phyloP scores from a whole-genome alignment of 495 filamentous ascomycete species.

The Articulospora tetracladia region DNA sequence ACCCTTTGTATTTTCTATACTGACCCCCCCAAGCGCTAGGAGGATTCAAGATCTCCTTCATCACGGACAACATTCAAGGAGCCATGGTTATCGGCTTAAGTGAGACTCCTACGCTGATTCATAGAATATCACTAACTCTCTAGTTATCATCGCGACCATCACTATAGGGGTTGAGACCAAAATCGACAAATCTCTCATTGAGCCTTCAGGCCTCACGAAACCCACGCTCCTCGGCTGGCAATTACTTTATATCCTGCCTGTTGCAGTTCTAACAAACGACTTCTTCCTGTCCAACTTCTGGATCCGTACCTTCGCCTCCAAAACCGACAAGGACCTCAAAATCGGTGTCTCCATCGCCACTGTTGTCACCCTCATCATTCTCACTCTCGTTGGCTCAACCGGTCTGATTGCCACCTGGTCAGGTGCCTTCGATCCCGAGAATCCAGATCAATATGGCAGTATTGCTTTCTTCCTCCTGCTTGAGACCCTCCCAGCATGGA shows the following conservation, averaged over 20 bases:
- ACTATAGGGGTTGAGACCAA: slow-evolving; percentile 66
- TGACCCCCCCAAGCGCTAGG: slow-evolving; percentile 52
- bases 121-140: neutral
- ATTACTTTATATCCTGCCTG: slow-evolving; percentile 70
- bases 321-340: slow-evolving; percentile 71
- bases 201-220: slow-evolving; percentile 54
- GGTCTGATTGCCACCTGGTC: slow-evolving; percentile 73
- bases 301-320: slow-evolving; percentile 77
- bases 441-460: slow-evolving; percentile 53
- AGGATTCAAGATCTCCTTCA: slow-evolving; percentile 72
- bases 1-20: neutral
- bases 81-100: slow-evolving; percentile 62
- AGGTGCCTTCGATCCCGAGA: slow-evolving; percentile 52
- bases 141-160: slow-evolving; percentile 63
- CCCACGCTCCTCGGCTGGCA: slow-evolving; percentile 68
- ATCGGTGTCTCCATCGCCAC: slow-evolving; percentile 63
- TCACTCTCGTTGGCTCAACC: slow-evolving; percentile 62
- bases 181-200: slow-evolving; percentile 62
- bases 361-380: slow-evolving; percentile 54
- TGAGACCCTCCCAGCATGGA: slow-evolving; percentile 65
- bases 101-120: slow-evolving; percentile 3
- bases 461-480: slow-evolving; percentile 72
- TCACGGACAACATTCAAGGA: slow-evolving; percentile 76
- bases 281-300: slow-evolving; percentile 78
- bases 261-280: slow-evolving; percentile 72